phyloP scores from a whole-genome alignment of 306 rosid species.

The Rosa rugosa region DNA sequence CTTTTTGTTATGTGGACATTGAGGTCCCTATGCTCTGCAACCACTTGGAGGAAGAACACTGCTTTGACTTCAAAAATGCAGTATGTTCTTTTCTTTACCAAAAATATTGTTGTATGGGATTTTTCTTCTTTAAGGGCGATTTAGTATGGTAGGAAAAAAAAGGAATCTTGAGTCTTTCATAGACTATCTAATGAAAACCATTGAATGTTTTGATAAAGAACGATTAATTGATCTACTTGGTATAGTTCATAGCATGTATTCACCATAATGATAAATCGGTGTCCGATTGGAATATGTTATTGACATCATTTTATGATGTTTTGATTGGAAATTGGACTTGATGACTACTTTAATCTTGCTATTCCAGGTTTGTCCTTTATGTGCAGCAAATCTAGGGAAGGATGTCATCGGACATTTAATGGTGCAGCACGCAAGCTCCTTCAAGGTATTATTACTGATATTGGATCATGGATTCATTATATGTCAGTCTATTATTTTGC shows the following conservation, averaged over 20 bases:
- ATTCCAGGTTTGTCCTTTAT: constrained; percentile 86
- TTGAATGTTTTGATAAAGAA: background rate
- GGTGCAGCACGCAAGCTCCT: constrained; percentile 58
- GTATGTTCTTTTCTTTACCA: constrained; percentile 42
- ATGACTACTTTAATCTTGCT: constrained; percentile 27
- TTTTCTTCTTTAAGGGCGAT: background rate
- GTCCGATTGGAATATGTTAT: background rate
- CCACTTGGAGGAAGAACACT: constrained; percentile 83
- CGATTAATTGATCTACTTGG: background rate
- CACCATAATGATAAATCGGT: background rate
- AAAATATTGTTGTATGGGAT: background rate
- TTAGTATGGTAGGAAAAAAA: background rate
- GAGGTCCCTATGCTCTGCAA: constrained; percentile 56
- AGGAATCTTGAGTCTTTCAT: background rate
- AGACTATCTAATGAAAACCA: background rate
- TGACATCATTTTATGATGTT: background rate
- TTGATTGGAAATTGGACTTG: constrained; percentile 23
- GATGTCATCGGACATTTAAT: constrained; percentile 66
- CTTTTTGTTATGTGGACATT: constrained; percentile 82
- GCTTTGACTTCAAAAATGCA: constrained; percentile 65
- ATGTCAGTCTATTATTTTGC: background rate
- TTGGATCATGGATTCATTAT: constrained; percentile 13
- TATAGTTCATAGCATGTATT: background rate
- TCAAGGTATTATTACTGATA: constrained; percentile 52
- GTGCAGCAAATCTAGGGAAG: constrained; percentile 77